Percentiles rank a stretch among this genome's conserved stretches.
These are phyloP conservation scores for Fusarium illudens DNA, from an alignment of 2,329 filamentous ascomycete genomes.

Conservation along the genomic window DNA sequence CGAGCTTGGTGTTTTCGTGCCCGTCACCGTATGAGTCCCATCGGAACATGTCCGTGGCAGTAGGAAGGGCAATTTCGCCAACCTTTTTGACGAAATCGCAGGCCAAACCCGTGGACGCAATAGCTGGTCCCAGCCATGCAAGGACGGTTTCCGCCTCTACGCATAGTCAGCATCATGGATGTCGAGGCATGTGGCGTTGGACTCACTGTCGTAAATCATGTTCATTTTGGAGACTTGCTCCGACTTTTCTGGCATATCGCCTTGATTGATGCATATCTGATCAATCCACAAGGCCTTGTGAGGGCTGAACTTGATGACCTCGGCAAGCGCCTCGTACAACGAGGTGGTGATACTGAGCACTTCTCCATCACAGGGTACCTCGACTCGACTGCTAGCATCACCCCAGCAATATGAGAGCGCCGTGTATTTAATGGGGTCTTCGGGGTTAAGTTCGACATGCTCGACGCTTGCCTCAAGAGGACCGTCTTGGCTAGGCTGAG, in stretches of 20 bases:
- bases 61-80: conserved; percentile 23
- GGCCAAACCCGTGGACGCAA: background rate
- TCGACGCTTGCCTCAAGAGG: conserved; percentile 14
- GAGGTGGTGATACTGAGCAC: conserved; percentile 14
- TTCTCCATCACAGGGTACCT: conserved; percentile 15
- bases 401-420: conserved; percentile 33
- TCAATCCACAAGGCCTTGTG: conserved; percentile 27
- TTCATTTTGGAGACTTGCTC: conserved; percentile 32
- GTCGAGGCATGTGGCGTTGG: fast-evolving
- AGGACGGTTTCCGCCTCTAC: conserved; percentile 33
- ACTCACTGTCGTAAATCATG: conserved; percentile 29
- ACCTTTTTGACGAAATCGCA: conserved; percentile 19
- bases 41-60: conserved; percentile 23
- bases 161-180: background rate
- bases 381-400: background rate
- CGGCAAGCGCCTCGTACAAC: conserved; percentile 13
- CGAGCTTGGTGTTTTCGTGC: conserved; percentile 12
- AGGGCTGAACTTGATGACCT: conserved; percentile 15
- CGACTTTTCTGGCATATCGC: conserved; percentile 10
- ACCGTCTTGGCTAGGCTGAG: background rate
- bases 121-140: conserved; percentile 26
- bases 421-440: conserved; percentile 22
- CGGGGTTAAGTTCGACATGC: conserved; percentile 19
- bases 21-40: conserved; percentile 14
- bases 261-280: conserved; percentile 34